phyloP scores from a whole-genome alignment of 2,329 filamentous ascomycete species.

The Ascochyta fabae region DNA sequence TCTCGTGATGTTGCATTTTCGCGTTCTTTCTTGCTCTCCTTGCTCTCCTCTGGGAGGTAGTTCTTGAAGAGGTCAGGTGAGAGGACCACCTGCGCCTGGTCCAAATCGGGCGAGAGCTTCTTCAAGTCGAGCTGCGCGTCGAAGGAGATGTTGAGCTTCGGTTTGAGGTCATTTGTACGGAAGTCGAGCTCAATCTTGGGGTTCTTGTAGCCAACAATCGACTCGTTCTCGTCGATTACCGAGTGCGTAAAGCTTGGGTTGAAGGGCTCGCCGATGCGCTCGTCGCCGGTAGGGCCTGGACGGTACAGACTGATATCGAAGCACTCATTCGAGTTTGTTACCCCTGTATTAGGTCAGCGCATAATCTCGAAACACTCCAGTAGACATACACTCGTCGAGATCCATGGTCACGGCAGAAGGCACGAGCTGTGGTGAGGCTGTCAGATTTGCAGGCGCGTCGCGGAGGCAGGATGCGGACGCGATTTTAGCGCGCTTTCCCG shows the following conservation, averaged over 20 bases:
- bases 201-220: conserved; percentile 87
- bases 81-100: conserved; percentile 69
- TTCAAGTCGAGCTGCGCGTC: conserved; percentile 76
- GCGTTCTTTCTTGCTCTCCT: conserved; percentile 25
- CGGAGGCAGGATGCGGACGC: conserved; percentile 17
- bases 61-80: conserved; percentile 60
- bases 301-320: conserved; percentile 49
- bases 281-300: conserved; percentile 25
- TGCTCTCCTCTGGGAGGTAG: conserved; percentile 53
- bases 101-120: conserved; percentile 61
- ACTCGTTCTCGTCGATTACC: conserved; percentile 92
- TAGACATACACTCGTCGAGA: conserved; percentile 44
- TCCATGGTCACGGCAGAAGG: conserved; percentile 25
- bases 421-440: neutral
- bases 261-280: conserved; percentile 67
- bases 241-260: conserved; percentile 87
- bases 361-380: neutral
- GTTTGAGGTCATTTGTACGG: conserved; percentile 76
- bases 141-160: conserved; percentile 74
- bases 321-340: conserved; percentile 47
- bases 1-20: conserved; percentile 31
- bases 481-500: conserved; percentile 23
- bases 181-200: conserved; percentile 77
- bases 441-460: conserved; percentile 16
- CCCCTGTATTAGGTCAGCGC: conserved; percentile 33